Evolutionary conservation across 2,329 filamentous ascomycete genomes (phyloP).

Genomic region (Bipolaris bicolor): DNA sequence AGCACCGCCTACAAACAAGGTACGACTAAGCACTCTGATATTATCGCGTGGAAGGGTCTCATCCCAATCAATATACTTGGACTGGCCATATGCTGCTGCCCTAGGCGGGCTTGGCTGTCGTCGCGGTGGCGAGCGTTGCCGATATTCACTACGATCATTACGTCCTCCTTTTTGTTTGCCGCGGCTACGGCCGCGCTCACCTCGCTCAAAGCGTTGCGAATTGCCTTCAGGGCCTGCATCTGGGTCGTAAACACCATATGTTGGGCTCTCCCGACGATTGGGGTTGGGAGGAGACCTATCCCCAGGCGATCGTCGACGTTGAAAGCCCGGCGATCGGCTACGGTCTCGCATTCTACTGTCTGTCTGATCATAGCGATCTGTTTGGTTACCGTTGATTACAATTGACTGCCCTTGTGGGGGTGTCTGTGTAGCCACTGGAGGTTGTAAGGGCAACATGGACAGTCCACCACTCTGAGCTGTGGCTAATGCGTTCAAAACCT

Average conservation of each 20-base stretch:
- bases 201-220: conserved; percentile 60
- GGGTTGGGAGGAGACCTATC: conserved; percentile 64
- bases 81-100: conserved; percentile 40
- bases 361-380: conserved; percentile 40
- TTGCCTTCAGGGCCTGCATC: conserved; percentile 62
- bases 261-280: conserved; percentile 69
- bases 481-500: conserved; percentile 40
- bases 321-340: conserved; percentile 66
- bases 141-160: conserved; percentile 68
- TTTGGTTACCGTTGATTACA: conserved; percentile 29
- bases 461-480: conserved; percentile 34
- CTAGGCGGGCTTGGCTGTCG: conserved; percentile 62
- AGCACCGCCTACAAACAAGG: conserved; percentile 94
- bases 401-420: conserved; percentile 24
- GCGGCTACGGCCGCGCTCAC: conserved; percentile 62
- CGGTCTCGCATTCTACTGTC: conserved; percentile 46
- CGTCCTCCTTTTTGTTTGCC: conserved; percentile 52
- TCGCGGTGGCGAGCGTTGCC: conserved; percentile 82
- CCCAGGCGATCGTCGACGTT: conserved; percentile 65
- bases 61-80: conserved; percentile 84
- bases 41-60: conserved; percentile 71
- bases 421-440: conserved; percentile 20
- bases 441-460: conserved; percentile 37
- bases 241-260: conserved; percentile 75
- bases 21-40: conserved; percentile 88